phyloP scores from a whole-genome alignment of 371 early-diverging fungal genomes.

The Catenaria anguillulae region DNA sequence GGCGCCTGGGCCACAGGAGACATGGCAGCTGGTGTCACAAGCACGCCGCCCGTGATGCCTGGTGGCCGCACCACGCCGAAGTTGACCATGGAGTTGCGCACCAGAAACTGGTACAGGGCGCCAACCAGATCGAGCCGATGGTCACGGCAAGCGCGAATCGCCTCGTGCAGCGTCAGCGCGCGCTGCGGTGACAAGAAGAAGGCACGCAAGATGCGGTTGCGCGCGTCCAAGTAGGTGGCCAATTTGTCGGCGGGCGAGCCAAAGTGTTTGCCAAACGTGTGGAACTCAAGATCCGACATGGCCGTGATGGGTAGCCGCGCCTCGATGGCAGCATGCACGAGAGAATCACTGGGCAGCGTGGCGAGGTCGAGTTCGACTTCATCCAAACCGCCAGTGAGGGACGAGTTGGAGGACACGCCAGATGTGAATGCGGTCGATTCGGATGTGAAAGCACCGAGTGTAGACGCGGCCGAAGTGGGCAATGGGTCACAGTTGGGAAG shows the following conservation, averaged over 20 bases:
- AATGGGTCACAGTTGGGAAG: too few species aligned
- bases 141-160: neutral
- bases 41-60: neutral
- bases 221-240: slow-evolving; percentile 15
- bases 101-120: slow-evolving; percentile 18
- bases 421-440: too few species aligned
- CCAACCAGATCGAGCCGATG: slow-evolving; percentile 9
- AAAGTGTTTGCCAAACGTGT: neutral
- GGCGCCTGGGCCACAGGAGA: too few species aligned
- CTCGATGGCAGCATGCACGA: neutral
- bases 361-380: too few species aligned
- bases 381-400: too few species aligned
- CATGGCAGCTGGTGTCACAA: neutral
- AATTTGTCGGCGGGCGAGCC: neutral
- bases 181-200: slow-evolving; percentile 11
- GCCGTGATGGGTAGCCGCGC: neutral
- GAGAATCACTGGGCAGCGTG: neutral
- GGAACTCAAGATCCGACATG: neutral
- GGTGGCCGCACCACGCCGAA: slow-evolving; percentile 14
- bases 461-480: too few species aligned
- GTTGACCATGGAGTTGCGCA: slow-evolving; percentile 22
- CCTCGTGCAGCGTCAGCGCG: neutral
- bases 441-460: too few species aligned
- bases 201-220: slow-evolving; percentile 20
- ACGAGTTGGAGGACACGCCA: too few species aligned